A percentile compares a stretch with the other conserved stretches of the same genome.
Conservation (phyloP, 352 stramenopile species). For the Phytophthora agathidicida region DNA sequence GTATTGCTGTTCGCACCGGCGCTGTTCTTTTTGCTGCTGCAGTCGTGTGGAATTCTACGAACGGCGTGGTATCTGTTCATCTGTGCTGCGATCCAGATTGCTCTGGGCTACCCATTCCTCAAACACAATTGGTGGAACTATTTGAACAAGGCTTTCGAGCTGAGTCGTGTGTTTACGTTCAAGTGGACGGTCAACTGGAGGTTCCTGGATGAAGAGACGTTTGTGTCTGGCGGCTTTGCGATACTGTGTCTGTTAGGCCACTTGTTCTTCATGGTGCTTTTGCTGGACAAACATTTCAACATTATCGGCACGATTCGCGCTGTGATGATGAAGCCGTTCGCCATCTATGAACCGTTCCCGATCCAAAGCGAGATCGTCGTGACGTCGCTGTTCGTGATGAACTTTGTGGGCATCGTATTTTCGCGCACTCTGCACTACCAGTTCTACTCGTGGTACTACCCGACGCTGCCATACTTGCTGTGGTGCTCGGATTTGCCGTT, state of each 20-base stretch:
- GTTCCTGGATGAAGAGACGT: slow-evolving; percentile 81
- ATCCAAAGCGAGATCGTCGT: slow-evolving; percentile 87
- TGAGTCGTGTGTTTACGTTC: slow-evolving; percentile 98
- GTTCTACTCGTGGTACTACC: slow-evolving; percentile 97
- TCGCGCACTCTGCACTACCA: slow-evolving; percentile 98
- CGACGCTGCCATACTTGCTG: slow-evolving; percentile 94
- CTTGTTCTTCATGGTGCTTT: slow-evolving; percentile 73
- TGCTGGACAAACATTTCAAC: slow-evolving; percentile 86
- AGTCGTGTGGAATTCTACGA: slow-evolving; percentile 81
- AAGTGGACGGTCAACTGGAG: slow-evolving; percentile 99
- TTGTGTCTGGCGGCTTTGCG: slow-evolving; percentile 74
- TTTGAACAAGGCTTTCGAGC: slow-evolving; percentile 96
- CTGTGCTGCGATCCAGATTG: slow-evolving; percentile 90
- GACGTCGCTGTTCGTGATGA: slow-evolving; percentile 90
- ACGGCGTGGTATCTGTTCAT: slow-evolving; percentile 90
- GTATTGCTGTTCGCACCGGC: slow-evolving; percentile 97
- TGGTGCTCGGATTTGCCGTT: slow-evolving; percentile 90
- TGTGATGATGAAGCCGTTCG: slow-evolving; percentile 73
- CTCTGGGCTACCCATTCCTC: slow-evolving; percentile 96
- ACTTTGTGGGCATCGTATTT: slow-evolving; percentile 98
- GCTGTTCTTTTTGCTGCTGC: slow-evolving; percentile 95
- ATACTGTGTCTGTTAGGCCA: slow-evolving; percentile 63
- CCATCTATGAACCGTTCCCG: slow-evolving; percentile 77
- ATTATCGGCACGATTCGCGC: slow-evolving; percentile 78
- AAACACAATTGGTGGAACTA: slow-evolving; percentile 95